These are phyloP conservation scores for Scleroderma bovista DNA, from an alignment of 768 basidiomycete species.

Conservation along the genomic window DNA sequence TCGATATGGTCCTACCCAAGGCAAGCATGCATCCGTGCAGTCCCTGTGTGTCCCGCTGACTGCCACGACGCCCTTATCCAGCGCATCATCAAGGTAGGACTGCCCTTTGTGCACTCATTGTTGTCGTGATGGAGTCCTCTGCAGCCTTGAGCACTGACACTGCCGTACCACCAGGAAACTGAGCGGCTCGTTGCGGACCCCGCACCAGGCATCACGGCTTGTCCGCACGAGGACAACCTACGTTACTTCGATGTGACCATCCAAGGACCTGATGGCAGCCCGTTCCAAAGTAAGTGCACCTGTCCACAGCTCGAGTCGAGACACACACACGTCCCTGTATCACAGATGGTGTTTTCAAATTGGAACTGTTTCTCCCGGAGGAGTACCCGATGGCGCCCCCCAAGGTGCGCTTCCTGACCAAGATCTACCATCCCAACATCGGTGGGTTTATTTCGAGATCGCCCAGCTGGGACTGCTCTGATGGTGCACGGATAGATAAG, in stretches of 20 bases:
- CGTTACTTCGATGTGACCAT: conserved; percentile 99
- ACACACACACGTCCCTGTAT: not conserved
- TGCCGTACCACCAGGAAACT: conserved; percentile 65
- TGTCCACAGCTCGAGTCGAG: conserved; percentile 2
- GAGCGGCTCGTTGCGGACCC: conserved; percentile 95
- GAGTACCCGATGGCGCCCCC: conserved; percentile 99
- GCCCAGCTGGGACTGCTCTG: not conserved
- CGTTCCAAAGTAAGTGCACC: conserved; percentile 71
- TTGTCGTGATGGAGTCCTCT: conserved; percentile 11
- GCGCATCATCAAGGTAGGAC: conserved; percentile 50
- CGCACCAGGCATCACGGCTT: conserved; percentile 93
- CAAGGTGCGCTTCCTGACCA: conserved; percentile 95
- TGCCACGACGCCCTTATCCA: conserved; percentile 19
- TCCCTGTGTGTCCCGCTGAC: not conserved
- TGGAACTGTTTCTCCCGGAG: conserved; percentile 98
- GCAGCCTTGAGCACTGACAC: conserved; percentile 3
- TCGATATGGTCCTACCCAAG: conserved; percentile 34
- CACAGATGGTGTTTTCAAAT: conserved; percentile 83
- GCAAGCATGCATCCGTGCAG: conserved; percentile 10
- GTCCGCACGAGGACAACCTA: conserved; percentile 94
- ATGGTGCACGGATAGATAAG: conserved; percentile 60
- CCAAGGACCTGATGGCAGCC: conserved; percentile 89
- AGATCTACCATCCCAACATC: conserved; percentile 99
- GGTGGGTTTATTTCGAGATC: conserved; percentile 50
- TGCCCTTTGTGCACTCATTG: conserved; percentile 4